phyloP scores from a whole-genome alignment of 1,284 basidiomycete species.

The Cerioporus squamosus region DNA sequence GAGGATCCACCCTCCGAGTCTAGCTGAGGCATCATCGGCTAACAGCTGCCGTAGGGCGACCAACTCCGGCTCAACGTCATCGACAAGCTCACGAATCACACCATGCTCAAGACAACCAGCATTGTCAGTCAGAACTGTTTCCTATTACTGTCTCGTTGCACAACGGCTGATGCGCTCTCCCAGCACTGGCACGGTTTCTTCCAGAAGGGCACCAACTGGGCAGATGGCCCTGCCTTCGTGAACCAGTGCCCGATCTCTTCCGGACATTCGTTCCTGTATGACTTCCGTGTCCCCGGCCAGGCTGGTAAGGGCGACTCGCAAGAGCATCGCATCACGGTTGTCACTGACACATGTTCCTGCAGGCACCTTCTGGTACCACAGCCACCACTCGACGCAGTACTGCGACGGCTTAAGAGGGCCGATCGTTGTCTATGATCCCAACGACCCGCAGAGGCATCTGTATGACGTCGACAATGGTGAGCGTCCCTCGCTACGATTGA shows the following conservation, averaged over 20 bases:
- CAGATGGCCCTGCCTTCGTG: conserved; percentile 32
- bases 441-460: conserved; percentile 40
- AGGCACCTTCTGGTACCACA: conserved; percentile 31
- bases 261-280: conserved; percentile 46
- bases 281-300: conserved; percentile 35
- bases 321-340: too few species aligned
- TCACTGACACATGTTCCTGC: background rate
- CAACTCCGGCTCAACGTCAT: conserved; percentile 39
- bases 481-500: background rate
- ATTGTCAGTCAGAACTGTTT: conserved; percentile 31
- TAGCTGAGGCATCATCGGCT: background rate
- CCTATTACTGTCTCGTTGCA: too few species aligned
- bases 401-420: conserved; percentile 42
- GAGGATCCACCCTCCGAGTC: background rate
- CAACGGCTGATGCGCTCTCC: background rate
- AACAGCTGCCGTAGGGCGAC: conserved; percentile 21
- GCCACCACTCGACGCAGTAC: conserved; percentile 31
- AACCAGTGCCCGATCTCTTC: conserved; percentile 57
- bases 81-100: conserved; percentile 38
- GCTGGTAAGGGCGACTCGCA: conserved; percentile 27
- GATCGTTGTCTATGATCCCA: conserved; percentile 45
- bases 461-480: conserved; percentile 41
- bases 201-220: conserved; percentile 35
- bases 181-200: conserved; percentile 43
- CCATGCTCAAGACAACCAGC: conserved; percentile 39